Percentiles rank a stretch among this genome's conserved stretches.
These are phyloP conservation scores for Pulveroboletus frians DNA, from an alignment of 768 basidiomycete genomes.

Conservation along the genomic window DNA sequence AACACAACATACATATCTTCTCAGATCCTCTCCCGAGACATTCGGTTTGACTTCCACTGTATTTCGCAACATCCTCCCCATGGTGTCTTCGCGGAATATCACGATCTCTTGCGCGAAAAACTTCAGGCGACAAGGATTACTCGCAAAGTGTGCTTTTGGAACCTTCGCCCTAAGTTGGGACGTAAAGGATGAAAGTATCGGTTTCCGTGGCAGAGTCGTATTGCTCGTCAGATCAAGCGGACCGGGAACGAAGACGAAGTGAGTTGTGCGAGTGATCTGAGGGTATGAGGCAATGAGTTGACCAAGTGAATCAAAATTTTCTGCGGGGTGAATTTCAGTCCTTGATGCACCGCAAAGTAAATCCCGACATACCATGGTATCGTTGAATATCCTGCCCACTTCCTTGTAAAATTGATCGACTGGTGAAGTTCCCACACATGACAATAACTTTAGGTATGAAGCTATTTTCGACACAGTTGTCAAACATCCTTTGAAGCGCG, in stretches of 20 bases:
- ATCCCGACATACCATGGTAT: constrained; percentile 66
- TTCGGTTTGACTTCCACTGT: constrained; percentile 84
- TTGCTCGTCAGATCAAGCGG: constrained; percentile 86
- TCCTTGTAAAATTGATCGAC: constrained; percentile 72
- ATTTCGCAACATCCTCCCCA: constrained; percentile 92
- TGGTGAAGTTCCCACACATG: constrained; percentile 93
- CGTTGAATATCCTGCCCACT: constrained; percentile 71
- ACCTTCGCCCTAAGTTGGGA: constrained; percentile 64
- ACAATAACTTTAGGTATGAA: constrained; percentile 88
- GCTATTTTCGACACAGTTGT: constrained; percentile 80
- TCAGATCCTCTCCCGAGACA: constrained; percentile 72
- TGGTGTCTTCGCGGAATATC: constrained; percentile 85
- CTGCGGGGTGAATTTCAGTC: constrained; percentile 36
- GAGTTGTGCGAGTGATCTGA: constrained; percentile 66
- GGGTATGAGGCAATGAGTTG: constrained; percentile 83
- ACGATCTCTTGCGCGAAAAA: constrained; percentile 97
- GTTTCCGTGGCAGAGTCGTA: constrained; percentile 72
- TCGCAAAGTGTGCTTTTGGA: constrained; percentile 77
- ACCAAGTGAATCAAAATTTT: constrained; percentile 81
- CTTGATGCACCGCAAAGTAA: not conserved
- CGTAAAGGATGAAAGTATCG: constrained; percentile 72
- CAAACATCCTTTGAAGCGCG: constrained; percentile 81
- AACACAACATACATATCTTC: constrained; percentile 69
- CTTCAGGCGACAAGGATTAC: constrained; percentile 90
- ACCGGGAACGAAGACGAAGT: constrained; percentile 93